Evolutionary conservation across 352 stramenopile species (phyloP).

Genomic region (Pythium sukuiense): DNA sequence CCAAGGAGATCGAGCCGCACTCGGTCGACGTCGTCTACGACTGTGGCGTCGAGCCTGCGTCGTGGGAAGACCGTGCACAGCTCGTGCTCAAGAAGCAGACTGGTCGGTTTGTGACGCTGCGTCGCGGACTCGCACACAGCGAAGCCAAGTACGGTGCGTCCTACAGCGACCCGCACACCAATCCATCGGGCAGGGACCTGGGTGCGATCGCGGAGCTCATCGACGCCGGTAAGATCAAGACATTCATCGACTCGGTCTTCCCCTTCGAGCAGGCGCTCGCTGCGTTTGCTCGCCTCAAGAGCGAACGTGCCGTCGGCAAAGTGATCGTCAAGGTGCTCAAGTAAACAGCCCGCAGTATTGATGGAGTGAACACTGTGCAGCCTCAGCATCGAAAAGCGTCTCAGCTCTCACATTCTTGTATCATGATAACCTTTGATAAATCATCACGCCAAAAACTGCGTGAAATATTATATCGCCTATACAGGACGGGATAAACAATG

Average conservation of each 20-base stretch:
- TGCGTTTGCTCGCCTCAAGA: slow-evolving; percentile 43
- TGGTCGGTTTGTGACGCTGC: slow-evolving; percentile 41
- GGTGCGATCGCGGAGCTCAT: slow-evolving; percentile 38
- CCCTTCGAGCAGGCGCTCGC: slow-evolving; percentile 40
- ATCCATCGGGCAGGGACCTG: slow-evolving; percentile 31
- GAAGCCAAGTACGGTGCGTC: slow-evolving; percentile 53
- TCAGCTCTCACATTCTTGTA: not conserved
- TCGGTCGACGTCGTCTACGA: slow-evolving; percentile 26
- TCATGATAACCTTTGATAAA: not conserved
- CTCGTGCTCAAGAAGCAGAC: slow-evolving; percentile 38
- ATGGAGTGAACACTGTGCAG: not conserved
- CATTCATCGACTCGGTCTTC: slow-evolving; percentile 36
- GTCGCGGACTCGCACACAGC: slow-evolving; percentile 28
- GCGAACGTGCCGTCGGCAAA: slow-evolving; percentile 34
- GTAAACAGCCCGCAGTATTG: not conserved
- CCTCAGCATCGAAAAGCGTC: not conserved
- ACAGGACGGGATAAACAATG: too few relatives aligned
- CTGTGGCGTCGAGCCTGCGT: slow-evolving; percentile 22
- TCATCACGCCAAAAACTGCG: too few relatives aligned
- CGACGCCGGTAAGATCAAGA: slow-evolving; percentile 32
- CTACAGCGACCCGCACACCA: slow-evolving; percentile 12
- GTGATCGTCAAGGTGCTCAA: slow-evolving; percentile 5
- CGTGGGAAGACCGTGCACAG: slow-evolving; percentile 38
- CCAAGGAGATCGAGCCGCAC: slow-evolving; percentile 21
- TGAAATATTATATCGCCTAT: too few relatives aligned